Evolutionary conservation across 108 stramenopile genomes (phyloP), one percentile per base, ranked within the genome.

Genomic region (Cyclostephanos tholiformis): DNA sequence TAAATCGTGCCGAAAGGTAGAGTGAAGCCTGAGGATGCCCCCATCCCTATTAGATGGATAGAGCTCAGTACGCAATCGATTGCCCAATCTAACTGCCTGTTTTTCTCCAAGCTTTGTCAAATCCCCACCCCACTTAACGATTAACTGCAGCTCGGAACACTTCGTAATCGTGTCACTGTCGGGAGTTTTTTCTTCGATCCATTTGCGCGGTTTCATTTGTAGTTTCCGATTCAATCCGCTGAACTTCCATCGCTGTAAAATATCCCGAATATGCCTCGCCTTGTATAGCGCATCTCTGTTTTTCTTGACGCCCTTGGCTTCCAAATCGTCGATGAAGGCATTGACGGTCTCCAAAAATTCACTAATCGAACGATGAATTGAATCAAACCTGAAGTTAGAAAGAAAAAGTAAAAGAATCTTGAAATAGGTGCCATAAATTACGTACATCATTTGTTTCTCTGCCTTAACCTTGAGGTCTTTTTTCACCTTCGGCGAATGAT

Each of bases 81-180:
- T 87, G 7, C 99, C 99, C 41, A 99, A 85, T 63, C 75, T 72
- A 70, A 95, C 91, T 2, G 98, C 96, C 82, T 99, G 99, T 71
- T 91, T 82, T 62, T 90, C 85, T 10, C 97, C 97, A 30, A 97
- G 79, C 66, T 95, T 88, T 20, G 97, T 99, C 61, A 99, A 84
- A 66, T 97, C 97, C 0, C 99, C 99, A 17, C 99, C 99, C 98
- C 98, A 99, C 86, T 99, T 99, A 17, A 99, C 82, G 65, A 99
- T 95, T 10, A 99, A 72, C 68, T 95, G 95, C 13, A 98, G 80
- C 77, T 93, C 77, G 6, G 82, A 78, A 62, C 89, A 88, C 64
- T 63, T 79, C 25, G 77, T 32, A n/a, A 62, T 66, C 20, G 56
- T 76, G 22, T 72, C 49, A 17, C 87, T 90, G 7, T 72, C 77